A percentile compares a stretch with the other conserved stretches of the same genome.
Evolutionary conservation across 495 filamentous ascomycete species (phyloP).

Genomic region (Aspergillus carlsbadensis): DNA sequence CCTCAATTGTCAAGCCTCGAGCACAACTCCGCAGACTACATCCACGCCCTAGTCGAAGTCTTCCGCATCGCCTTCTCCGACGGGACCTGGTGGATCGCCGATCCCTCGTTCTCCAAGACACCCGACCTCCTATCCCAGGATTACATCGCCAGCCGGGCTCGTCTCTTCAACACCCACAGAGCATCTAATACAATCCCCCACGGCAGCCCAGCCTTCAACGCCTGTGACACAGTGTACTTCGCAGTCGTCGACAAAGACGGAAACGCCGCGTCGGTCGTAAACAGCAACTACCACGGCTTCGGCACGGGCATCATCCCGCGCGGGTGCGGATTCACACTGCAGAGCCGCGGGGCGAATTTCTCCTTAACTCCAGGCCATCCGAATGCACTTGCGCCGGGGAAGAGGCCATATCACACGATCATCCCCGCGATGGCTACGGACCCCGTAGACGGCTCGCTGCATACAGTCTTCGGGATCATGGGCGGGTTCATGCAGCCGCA

Average conservation of each 20-base stretch:
- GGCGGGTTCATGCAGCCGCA: slow-evolving; percentile 99
- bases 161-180: slow-evolving; percentile 61
- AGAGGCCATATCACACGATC: slow-evolving; percentile 95
- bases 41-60: slow-evolving; percentile 85
- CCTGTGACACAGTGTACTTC: slow-evolving; percentile 91
- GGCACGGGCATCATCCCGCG: slow-evolving; percentile 81
- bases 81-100: slow-evolving; percentile 81
- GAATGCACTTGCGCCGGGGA: slow-evolving; percentile 72
- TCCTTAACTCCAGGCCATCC: slow-evolving; percentile 65
- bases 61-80: slow-evolving; percentile 93
- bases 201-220: slow-evolving; percentile 65
- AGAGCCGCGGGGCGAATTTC: slow-evolving; percentile 92
- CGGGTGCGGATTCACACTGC: slow-evolving; percentile 85
- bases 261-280: slow-evolving; percentile 93
- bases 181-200: slow-evolving; percentile 57
- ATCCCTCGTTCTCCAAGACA: slow-evolving; percentile 67
- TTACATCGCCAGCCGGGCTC: slow-evolving; percentile 68
- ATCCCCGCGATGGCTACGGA: slow-evolving; percentile 90
- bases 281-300: slow-evolving; percentile 89
- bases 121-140: slow-evolving; percentile 55
- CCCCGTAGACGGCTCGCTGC: slow-evolving; percentile 64
- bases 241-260: slow-evolving; percentile 73
- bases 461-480: slow-evolving; percentile 92
- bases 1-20: slow-evolving; percentile 61
- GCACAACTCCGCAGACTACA: slow-evolving; percentile 74